These are phyloP conservation scores for Physcia stellaris DNA, from an alignment of 495 filamentous ascomycete species.

Conservation along the genomic window DNA sequence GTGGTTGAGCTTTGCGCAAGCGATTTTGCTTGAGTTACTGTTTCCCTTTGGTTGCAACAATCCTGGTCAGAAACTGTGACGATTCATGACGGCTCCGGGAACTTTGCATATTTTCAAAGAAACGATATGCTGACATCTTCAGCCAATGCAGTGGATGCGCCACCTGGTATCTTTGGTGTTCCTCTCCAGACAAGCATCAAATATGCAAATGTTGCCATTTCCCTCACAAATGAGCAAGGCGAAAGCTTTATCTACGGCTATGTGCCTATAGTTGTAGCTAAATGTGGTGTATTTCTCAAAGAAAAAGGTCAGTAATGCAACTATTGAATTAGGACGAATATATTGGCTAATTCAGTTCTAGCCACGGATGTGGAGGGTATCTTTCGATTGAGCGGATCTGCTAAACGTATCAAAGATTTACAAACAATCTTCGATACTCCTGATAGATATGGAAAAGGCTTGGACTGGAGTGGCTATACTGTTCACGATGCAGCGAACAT, in stretches of 20 bases:
- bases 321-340: background rate
- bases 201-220: constrained; percentile 98
- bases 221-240: constrained; percentile 77
- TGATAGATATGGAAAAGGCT: constrained; percentile 88
- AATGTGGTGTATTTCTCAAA: constrained; percentile 95
- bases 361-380: constrained; percentile 95
- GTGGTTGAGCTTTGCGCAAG: no score
- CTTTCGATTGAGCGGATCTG: constrained; percentile 91
- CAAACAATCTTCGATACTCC: constrained; percentile 86
- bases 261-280: constrained; percentile 95
- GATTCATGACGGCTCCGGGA: background rate
- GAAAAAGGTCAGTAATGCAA: constrained; percentile 66
- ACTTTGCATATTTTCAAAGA: background rate
- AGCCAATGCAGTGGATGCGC: constrained; percentile 7
- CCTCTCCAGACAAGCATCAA: constrained; percentile 88
- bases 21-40: no score
- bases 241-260: constrained; percentile 98
- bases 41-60: constrained; percentile 8
- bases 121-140: constrained; percentile 1
- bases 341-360: constrained; percentile 23
- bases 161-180: constrained; percentile 77
- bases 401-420: constrained; percentile 94
- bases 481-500: constrained; percentile 99
- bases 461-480: constrained; percentile 95
- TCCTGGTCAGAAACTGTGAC: background rate